These are phyloP conservation scores for Arabis hirsuta DNA, from an alignment of 345 rosid species.

Conservation along the genomic window DNA sequence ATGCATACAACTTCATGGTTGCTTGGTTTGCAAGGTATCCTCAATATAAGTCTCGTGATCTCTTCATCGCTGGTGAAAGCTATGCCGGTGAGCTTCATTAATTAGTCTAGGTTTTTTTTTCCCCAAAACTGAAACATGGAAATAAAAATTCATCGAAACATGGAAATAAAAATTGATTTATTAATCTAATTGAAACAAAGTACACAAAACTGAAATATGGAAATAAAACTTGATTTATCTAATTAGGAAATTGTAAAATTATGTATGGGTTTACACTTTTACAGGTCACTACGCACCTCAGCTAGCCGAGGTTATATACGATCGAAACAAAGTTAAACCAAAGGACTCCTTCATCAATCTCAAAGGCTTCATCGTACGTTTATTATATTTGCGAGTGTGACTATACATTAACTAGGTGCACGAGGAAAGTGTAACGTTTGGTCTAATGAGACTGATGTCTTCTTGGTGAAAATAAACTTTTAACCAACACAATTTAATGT, in stretches of 20 bases:
- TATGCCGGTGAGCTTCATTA: constrained; percentile 45
- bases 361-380: constrained; percentile 50
- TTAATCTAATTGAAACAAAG: no score
- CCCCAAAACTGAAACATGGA: no score
- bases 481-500: not conserved
- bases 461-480: not conserved
- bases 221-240: no score
- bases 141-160: no score
- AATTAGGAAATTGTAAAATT: not conserved
- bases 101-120: not conserved
- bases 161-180: no score
- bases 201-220: no score
- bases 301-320: constrained; percentile 62
- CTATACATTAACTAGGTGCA: not conserved
- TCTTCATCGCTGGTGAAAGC: constrained; percentile 48
- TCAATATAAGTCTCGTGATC: constrained; percentile 42
- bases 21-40: constrained; percentile 47
- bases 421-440: constrained; percentile 11
- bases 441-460: constrained; percentile 13
- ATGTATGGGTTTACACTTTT: constrained; percentile 27
- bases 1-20: constrained; percentile 47
- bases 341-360: constrained; percentile 48
- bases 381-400: not conserved
- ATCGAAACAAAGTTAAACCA: constrained; percentile 50
- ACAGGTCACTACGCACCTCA: constrained; percentile 71